phyloP scores from a whole-genome alignment of 2,329 filamentous ascomycete genomes.

The Botrytis paeoniae region DNA sequence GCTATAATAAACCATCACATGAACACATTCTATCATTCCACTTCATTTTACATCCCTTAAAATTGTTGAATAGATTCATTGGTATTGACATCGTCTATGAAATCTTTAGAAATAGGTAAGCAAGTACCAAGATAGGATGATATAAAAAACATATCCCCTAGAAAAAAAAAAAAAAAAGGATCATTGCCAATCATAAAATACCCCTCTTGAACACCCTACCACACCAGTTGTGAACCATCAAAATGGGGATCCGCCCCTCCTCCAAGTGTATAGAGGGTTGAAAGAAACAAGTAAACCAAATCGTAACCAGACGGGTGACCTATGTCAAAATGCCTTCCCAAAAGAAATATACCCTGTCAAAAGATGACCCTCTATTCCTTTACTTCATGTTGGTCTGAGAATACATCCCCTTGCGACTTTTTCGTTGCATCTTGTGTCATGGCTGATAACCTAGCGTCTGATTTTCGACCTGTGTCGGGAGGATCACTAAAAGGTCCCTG shows the following conservation, averaged over 20 bases:
- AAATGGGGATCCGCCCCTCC: conserved; percentile 2
- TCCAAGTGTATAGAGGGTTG: not conserved
- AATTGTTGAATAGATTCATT: not conserved
- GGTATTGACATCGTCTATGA: not conserved
- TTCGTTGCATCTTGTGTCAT: conserved; percentile 52
- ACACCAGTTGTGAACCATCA: conserved; percentile 7
- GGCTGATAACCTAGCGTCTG: conserved; percentile 50
- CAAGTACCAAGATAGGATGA: not conserved
- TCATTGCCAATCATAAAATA: conserved; percentile 14
- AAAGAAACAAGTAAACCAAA: conserved; percentile 8
- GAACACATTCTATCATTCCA: not conserved
- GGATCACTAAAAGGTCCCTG: conserved; percentile 61
- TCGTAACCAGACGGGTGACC: conserved; percentile 13
- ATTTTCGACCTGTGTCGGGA: conserved; percentile 40
- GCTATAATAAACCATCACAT: not conserved
- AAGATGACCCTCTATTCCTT: conserved; percentile 40
- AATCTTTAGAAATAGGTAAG: not conserved
- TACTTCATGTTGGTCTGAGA: conserved; percentile 57
- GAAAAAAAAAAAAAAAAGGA: not conserved
- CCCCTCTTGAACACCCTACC: not conserved
- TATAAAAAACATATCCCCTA: not conserved
- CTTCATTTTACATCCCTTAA: not conserved
- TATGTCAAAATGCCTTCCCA: not conserved
- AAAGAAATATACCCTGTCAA: not conserved
- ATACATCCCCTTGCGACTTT: conserved; percentile 46